Percentiles rank a stretch among this genome's conserved stretches.
phyloP scores from a whole-genome alignment of 192 early-diverging fungal genomes.

The Coemansia sp. region DNA sequence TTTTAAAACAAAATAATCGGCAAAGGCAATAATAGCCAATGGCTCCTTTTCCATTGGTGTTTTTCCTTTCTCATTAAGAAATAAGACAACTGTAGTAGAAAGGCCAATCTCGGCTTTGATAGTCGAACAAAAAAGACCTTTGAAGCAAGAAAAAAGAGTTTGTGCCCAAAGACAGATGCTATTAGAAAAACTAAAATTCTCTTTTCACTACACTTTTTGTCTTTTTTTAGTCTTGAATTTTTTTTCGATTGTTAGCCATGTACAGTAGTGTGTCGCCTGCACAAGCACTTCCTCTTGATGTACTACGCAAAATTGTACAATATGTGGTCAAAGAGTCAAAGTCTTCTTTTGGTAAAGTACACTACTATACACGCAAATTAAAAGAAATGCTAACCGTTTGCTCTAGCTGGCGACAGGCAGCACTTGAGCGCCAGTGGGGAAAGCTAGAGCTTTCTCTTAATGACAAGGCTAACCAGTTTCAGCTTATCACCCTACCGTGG shows the following conservation, averaged over 20 bases:
- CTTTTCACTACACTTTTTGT: background rate
- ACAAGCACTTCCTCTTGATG: background rate
- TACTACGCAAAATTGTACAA: background rate
- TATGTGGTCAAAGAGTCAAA: background rate
- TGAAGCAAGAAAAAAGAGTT: background rate
- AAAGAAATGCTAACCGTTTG: conserved; percentile 1
- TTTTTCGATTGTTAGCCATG: background rate
- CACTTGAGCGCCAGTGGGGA: background rate
- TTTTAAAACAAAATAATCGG: no score
- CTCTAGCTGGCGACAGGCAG: background rate
- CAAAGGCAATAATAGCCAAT: no score
- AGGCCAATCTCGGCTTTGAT: no score
- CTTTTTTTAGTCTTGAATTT: background rate
- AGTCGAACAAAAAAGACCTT: background rate
- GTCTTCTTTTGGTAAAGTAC: background rate
- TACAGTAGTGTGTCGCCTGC: background rate
- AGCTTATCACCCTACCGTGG: background rate
- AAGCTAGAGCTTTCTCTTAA: background rate
- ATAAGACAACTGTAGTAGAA: no score
- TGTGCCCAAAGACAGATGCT: no score
- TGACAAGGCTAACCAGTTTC: background rate
- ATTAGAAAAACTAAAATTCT: no score
- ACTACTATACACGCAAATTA: background rate
- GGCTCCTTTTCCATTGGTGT: no score
- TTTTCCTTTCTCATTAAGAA: no score